A percentile compares a stretch with the other conserved stretches of the same genome.
These are phyloP conservation scores for Trametes hirsuta DNA, from an alignment of 1,284 basidiomycete genomes.

Conservation along the genomic window DNA sequence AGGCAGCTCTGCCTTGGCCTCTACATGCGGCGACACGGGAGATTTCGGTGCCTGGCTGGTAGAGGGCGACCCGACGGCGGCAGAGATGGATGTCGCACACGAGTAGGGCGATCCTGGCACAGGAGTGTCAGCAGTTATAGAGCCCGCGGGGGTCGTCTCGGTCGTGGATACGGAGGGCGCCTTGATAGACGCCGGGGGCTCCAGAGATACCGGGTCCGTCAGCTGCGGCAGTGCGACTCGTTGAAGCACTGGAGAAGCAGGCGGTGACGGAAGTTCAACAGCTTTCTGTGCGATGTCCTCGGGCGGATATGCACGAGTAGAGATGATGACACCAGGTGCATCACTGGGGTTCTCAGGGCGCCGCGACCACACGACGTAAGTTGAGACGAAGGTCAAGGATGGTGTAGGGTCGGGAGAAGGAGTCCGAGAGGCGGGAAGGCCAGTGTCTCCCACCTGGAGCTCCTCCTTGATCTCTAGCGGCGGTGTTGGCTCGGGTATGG, in stretches of 20 bases:
- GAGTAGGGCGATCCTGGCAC: conserved; percentile 62
- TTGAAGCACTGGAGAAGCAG: conserved; percentile 30
- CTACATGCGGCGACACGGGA: conserved; percentile 18
- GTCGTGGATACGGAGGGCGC: conserved; percentile 38
- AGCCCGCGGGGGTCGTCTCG: conserved; percentile 43
- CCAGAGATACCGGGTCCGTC: neutral
- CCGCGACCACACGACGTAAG: conserved; percentile 68
- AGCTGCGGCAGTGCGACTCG: conserved; percentile 6
- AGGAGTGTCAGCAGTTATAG: conserved; percentile 48
- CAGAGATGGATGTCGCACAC: conserved; percentile 60
- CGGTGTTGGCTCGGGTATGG: neutral
- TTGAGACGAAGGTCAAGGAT: conserved; percentile 7
- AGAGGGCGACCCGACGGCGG: conserved; percentile 32
- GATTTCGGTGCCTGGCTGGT: conserved; percentile 21
- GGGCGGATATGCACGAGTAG: conserved; percentile 61
- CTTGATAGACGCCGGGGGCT: conserved; percentile 19
- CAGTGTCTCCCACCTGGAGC: neutral
- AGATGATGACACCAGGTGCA: conserved; percentile 71
- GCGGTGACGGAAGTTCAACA: conserved; percentile 53
- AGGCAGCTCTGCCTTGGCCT: conserved; percentile 15
- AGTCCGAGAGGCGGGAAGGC: conserved; percentile 11
- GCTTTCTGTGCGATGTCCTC: conserved; percentile 55
- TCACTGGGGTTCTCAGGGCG: conserved; percentile 60
- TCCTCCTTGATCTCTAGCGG: neutral
- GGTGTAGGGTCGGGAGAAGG: conserved; percentile 12